Evolutionary conservation across 306 rosid species (phyloP), one percentile per base, ranked within the genome.

Genomic region (Rubus idaeus): DNA sequence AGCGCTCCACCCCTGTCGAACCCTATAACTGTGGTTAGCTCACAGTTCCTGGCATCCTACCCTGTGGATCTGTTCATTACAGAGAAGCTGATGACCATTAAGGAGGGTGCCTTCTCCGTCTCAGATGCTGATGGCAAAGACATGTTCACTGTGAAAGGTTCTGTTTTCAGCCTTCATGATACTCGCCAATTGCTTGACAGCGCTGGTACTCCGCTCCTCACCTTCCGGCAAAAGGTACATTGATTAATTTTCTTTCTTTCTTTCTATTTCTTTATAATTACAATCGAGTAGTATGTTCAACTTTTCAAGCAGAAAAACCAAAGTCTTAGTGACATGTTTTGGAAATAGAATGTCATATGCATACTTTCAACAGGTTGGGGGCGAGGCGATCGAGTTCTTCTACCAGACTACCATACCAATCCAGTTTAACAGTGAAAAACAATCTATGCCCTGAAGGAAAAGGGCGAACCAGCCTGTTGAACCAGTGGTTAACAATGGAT

Each of bases 71-170:
- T 83, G 58, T 47, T n/a, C 73, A 55, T 86, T 3, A 16, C 61
- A 10, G 80, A 80, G 76, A 83, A 86, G 71, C 61, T 75, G 23
- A 41, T 80, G 82, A 81, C 82, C 42, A 50, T 77, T 6, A 57
- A 60, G 12, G 89, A 78, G n/a, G 87, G 87, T 18, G 35, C 73
- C 3, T 86, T 86, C 39, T 8, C 74, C 46, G 82, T 83, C 39
- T 56, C 81, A 0, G 85, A 86, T 47, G 82, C 75, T 37, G 78
- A 86, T 70, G 83, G 87, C 79, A 52, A 49, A 50, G 17, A 78
- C 71, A 71, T 86, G 81, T 86, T 86, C 70, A 78, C 47, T 37
- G 44, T 83, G 57, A 78, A 81, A 73, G 87, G 87, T 20, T 65
- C 87, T 4, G 49, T 78, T 47, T 74, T 80, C 72, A 78, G 84